Evolutionary conservation across 768 basidiomycete genomes (phyloP).

Genomic region (Phanerochaete carnosa): DNA sequence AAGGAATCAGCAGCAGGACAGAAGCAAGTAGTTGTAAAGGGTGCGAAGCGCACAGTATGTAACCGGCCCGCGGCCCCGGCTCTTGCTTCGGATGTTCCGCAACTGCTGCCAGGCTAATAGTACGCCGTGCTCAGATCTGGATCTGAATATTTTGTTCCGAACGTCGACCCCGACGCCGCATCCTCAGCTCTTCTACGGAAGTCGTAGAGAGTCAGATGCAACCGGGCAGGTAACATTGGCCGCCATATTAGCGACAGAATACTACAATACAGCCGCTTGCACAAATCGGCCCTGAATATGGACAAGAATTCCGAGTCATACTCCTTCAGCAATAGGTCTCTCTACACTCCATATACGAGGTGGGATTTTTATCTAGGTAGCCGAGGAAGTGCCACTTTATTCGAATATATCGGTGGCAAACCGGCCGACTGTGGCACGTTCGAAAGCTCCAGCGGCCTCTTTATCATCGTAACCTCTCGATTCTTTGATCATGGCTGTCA

Average conservation of each 20-base stretch:
- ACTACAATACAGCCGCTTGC: too few relatives aligned
- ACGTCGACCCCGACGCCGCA: too few relatives aligned
- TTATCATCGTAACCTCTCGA: conserved; percentile 17
- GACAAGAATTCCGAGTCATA: too few relatives aligned
- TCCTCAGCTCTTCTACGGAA: too few relatives aligned
- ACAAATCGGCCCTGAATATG: too few relatives aligned
- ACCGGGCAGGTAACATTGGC: too few relatives aligned
- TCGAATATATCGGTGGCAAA: conserved; percentile 48
- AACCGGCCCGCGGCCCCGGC: not conserved
- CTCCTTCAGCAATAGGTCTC: too few relatives aligned
- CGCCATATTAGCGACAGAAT: too few relatives aligned
- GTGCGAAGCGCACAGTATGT: not conserved
- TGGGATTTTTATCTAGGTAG: not conserved
- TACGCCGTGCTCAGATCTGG: not conserved
- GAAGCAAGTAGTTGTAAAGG: not conserved
- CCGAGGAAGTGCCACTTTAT: conserved; percentile 18
- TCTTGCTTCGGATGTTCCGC: not conserved
- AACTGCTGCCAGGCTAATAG: not conserved
- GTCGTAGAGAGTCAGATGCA: too few relatives aligned
- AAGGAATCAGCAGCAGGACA: not conserved
- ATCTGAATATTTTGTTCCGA: too few relatives aligned
- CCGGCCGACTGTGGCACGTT: conserved; percentile 33
- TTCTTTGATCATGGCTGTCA: conserved; percentile 35
- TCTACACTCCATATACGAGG: too few relatives aligned
- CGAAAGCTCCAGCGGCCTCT: conserved; percentile 31